phyloP scores from a whole-genome alignment of 768 basidiomycete species.

The Pulveroboletus ravenelii region DNA sequence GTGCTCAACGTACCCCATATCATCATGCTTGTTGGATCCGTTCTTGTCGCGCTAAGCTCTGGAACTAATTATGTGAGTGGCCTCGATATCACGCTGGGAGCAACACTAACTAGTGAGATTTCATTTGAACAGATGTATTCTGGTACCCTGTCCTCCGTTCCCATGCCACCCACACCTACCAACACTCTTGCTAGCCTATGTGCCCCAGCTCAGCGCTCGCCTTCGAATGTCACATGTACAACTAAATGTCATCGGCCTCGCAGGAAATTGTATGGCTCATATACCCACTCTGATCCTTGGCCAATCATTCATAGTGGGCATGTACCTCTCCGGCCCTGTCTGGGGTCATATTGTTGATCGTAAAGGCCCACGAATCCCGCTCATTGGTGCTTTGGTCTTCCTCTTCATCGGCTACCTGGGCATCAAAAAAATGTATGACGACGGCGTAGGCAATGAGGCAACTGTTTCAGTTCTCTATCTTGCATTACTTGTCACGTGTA shows the following conservation, averaged over 20 bases:
- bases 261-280: slow-evolving; percentile 58
- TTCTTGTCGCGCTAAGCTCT: slow-evolving; percentile 56
- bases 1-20: slow-evolving; percentile 31
- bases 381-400: slow-evolving; percentile 52
- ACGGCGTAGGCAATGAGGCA: slow-evolving; percentile 38
- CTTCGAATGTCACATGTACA: slow-evolving; percentile 75
- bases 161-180: background rate
- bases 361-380: slow-evolving; percentile 67
- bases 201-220: slow-evolving; percentile 78
- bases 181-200: slow-evolving; percentile 53
- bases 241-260: slow-evolving; percentile 76
- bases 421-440: slow-evolving; percentile 63
- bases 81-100: background rate
- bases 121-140: slow-evolving; percentile 25
- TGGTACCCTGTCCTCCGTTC: slow-evolving; percentile 13
- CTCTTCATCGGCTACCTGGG: slow-evolving; percentile 75
- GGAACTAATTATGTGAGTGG: slow-evolving; percentile 72
- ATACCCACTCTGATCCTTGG: background rate
- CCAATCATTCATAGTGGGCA: slow-evolving; percentile 50
- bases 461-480: slow-evolving; percentile 43
- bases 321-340: slow-evolving; percentile 70
- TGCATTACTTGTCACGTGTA: slow-evolving; percentile 52
- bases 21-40: slow-evolving; percentile 50
- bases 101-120: background rate
- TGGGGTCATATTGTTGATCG: slow-evolving; percentile 78